These are phyloP conservation scores for Brassica rapa DNA, from an alignment of 345 rosid genomes.

Conservation along the genomic window DNA sequence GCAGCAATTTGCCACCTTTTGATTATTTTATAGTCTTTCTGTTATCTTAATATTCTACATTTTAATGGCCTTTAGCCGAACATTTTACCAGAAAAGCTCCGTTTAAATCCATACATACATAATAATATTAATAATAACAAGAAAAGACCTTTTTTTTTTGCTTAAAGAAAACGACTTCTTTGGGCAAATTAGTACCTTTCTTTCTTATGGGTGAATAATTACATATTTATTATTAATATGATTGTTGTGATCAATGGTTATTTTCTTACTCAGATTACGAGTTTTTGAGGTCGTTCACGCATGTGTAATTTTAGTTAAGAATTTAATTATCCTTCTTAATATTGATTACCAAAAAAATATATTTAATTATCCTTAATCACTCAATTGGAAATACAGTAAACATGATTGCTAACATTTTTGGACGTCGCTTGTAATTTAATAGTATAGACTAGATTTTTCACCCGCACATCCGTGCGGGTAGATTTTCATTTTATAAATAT, in stretches of 20 bases:
- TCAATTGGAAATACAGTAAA: background rate
- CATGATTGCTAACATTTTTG: conserved; percentile 23
- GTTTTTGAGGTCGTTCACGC: conserved; percentile 37
- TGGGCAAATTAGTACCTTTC: background rate
- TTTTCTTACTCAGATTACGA: conserved; percentile 19
- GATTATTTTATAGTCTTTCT: background rate
- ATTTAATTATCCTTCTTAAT: background rate
- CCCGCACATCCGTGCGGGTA: too few species aligned
- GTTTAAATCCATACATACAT: background rate
- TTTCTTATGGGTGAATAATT: background rate
- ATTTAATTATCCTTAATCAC: background rate
- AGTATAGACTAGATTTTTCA: too few species aligned
- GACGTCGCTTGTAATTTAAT: conserved; percentile 9
- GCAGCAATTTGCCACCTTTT: conserved; percentile 46
- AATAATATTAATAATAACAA: background rate
- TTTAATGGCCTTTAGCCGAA: conserved; percentile 61
- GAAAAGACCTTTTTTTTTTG: background rate
- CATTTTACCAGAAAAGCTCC: conserved; percentile 34
- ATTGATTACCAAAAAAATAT: too few species aligned
- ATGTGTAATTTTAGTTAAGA: conserved; percentile 20
- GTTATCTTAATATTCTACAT: background rate
- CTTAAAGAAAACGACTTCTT: too few species aligned
- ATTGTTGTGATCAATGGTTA: background rate
- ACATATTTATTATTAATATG: background rate
- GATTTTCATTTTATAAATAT: too few species aligned